Evolutionary conservation across 2,329 filamentous ascomycete genomes (phyloP).

Genomic region (Pseudohalonectria lignicola): DNA sequence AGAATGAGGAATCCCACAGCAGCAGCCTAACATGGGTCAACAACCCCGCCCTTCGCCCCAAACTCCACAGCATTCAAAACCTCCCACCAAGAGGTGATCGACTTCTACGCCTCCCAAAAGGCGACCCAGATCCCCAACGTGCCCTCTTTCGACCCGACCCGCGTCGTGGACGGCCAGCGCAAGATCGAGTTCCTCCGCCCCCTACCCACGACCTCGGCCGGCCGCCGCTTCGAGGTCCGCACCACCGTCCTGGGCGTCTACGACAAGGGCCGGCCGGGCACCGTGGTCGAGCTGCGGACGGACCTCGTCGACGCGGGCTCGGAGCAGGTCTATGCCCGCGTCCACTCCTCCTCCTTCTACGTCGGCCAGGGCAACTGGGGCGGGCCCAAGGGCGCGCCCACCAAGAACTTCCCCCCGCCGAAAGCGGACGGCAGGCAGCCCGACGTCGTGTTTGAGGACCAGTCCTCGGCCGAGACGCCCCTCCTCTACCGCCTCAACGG

Average conservation of each 20-base stretch:
- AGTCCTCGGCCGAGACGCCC: conserved; percentile 62
- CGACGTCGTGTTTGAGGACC: conserved; percentile 58
- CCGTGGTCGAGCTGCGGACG: conserved; percentile 70
- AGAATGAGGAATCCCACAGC: too few relatives aligned
- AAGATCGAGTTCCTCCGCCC: conserved; percentile 67
- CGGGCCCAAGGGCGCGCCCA: conserved; percentile 79
- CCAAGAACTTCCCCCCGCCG: conserved; percentile 64
- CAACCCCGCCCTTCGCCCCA: too few relatives aligned
- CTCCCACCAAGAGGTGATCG: conserved; percentile 62
- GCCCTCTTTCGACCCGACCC: conserved; percentile 62
- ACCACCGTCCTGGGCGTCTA: conserved; percentile 76
- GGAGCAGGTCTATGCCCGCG: conserved; percentile 61
- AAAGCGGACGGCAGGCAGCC: conserved; percentile 47
- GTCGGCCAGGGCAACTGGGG: conserved; percentile 76
- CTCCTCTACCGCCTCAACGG: conserved; percentile 78
- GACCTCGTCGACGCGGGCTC: conserved; percentile 59
- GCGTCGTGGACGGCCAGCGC: conserved; percentile 76
- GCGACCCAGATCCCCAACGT: conserved; percentile 60
- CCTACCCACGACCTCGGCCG: conserved; percentile 60
- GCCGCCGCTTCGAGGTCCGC: conserved; percentile 63
- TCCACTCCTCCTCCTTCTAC: conserved; percentile 64
- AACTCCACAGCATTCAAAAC: conserved; percentile 63
- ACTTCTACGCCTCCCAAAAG: conserved; percentile 68
- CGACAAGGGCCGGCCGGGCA: conserved; percentile 78
- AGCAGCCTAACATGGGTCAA: too few relatives aligned